A percentile compares a stretch with the other conserved stretches of the same genome.
Conservation (phyloP, 805 yeast species). For the Wickerhamiella sergipiensis region DNA sequence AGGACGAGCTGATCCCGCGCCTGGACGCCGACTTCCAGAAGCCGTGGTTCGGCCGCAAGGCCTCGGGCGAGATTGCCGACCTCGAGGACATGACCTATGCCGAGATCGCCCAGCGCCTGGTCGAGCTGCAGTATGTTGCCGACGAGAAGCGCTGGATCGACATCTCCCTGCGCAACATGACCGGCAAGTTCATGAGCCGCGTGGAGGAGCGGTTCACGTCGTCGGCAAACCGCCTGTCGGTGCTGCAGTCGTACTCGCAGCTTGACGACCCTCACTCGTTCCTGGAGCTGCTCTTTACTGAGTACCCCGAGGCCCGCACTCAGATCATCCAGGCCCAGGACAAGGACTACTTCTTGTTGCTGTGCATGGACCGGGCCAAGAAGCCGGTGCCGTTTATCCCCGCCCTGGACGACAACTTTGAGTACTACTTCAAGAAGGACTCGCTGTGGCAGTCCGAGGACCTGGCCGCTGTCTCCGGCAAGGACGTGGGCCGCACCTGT, state of each 20-base stretch:
- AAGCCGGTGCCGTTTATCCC: slow-evolving; percentile 99
- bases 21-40: slow-evolving; percentile 93
- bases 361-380: slow-evolving; percentile 71
- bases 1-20: slow-evolving; percentile 68
- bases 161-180: slow-evolving; percentile 65
- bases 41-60: slow-evolving; percentile 87
- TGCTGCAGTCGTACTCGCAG: slow-evolving; percentile 59
- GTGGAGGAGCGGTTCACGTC: slow-evolving; percentile 89
- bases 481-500: slow-evolving; percentile 98
- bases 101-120: slow-evolving; percentile 75
- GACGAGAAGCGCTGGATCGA: slow-evolving; percentile 82
- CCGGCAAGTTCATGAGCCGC: slow-evolving; percentile 79
- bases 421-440: slow-evolving; percentile 94
- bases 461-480: slow-evolving; percentile 87
- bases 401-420: slow-evolving; percentile 83
- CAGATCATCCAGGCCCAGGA: slow-evolving; percentile 93
- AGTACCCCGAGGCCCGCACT: slow-evolving; percentile 59
- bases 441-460: slow-evolving; percentile 98
- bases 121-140: slow-evolving; percentile 77
- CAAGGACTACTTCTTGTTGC: slow-evolving; percentile 76
- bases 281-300: slow-evolving; percentile 43
- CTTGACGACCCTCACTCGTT: slow-evolving; percentile 48
- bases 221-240: slow-evolving; percentile 34
- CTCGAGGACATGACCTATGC: slow-evolving; percentile 90
- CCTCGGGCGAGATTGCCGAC: slow-evolving; percentile 69